A percentile compares a stretch with the other conserved stretches of the same genome.
These are phyloP conservation scores for Eleusine coracana DNA, from an alignment of 176 grass and related monocot species.

Conservation along the genomic window DNA sequence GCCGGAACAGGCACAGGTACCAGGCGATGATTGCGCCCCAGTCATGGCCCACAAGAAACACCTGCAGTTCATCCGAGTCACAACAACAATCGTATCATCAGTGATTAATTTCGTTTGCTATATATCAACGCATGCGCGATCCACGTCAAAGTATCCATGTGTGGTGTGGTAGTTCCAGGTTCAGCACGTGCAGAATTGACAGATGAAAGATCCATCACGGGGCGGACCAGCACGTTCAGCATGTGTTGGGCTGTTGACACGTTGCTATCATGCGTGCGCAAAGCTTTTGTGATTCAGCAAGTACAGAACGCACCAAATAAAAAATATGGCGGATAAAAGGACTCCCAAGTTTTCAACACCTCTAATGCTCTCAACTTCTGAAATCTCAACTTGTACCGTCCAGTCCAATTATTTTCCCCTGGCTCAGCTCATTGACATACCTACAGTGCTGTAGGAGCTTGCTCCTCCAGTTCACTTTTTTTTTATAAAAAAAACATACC, in stretches of 20 bases:
- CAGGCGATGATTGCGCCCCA: conserved; percentile 80
- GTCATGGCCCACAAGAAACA: conserved; percentile 70
- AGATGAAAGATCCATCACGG: background rate
- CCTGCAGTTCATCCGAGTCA: background rate
- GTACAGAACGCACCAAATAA: background rate
- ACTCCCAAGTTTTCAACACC: background rate
- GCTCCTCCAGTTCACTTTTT: too few relatives aligned
- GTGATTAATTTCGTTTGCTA: background rate
- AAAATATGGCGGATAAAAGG: background rate
- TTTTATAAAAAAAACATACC: too few relatives aligned
- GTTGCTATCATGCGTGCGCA: background rate
- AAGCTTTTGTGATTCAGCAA: background rate
- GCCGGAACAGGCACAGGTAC: conserved; percentile 77
- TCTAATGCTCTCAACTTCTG: background rate
- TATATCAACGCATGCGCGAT: too few relatives aligned
- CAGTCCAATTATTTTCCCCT: background rate
- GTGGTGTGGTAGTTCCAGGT: background rate
- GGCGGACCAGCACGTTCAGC: background rate
- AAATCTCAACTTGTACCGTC: background rate
- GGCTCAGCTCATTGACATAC: background rate
- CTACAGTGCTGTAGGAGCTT: background rate
- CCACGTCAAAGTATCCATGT: too few relatives aligned
- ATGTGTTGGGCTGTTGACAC: background rate
- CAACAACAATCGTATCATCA: background rate
- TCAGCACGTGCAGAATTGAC: background rate